Conservation (phyloP, 2,329 filamentous ascomycete genomes). For the Diplodia intermedia region DNA sequence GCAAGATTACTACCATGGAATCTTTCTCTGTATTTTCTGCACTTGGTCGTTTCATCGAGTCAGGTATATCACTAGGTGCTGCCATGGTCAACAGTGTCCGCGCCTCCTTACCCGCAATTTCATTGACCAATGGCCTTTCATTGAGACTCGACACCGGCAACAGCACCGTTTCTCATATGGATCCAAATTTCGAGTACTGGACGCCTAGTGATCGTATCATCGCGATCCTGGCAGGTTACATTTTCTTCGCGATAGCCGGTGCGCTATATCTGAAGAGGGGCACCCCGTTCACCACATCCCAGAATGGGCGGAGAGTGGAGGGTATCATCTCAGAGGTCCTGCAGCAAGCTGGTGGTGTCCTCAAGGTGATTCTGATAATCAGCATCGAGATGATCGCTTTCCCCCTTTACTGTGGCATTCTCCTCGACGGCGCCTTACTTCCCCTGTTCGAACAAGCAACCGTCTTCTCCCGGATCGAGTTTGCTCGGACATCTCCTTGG, state of each 20-base stretch:
- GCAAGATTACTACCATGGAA: constrained; percentile 21
- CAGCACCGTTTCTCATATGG: constrained; percentile 40
- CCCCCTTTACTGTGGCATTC: constrained; percentile 89
- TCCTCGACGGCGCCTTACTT: constrained; percentile 86
- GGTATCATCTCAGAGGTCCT: constrained; percentile 80
- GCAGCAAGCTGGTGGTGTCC: constrained; percentile 91
- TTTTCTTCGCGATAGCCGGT: constrained; percentile 75
- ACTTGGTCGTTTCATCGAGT: constrained; percentile 8
- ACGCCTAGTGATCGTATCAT: constrained; percentile 64
- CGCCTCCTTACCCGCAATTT: constrained; percentile 28
- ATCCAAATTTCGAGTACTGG: constrained; percentile 52
- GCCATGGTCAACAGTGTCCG: constrained; percentile 14
- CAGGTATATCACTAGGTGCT: not conserved
- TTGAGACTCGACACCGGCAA: constrained; percentile 45
- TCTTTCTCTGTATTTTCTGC: constrained; percentile 27
- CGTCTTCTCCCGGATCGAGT: constrained; percentile 76
- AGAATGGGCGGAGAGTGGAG: constrained; percentile 67
- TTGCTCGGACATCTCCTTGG: constrained; percentile 78
- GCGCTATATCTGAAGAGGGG: constrained; percentile 80
- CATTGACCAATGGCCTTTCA: constrained; percentile 46
- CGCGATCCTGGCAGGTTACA: constrained; percentile 83
- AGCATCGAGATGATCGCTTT: constrained; percentile 99
- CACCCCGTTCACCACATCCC: constrained; percentile 68
- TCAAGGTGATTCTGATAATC: constrained; percentile 98
- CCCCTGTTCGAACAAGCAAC: constrained; percentile 87